These are phyloP conservation scores for Detonula confervacea DNA, from an alignment of 352 stramenopile species.

Conservation along the genomic window DNA sequence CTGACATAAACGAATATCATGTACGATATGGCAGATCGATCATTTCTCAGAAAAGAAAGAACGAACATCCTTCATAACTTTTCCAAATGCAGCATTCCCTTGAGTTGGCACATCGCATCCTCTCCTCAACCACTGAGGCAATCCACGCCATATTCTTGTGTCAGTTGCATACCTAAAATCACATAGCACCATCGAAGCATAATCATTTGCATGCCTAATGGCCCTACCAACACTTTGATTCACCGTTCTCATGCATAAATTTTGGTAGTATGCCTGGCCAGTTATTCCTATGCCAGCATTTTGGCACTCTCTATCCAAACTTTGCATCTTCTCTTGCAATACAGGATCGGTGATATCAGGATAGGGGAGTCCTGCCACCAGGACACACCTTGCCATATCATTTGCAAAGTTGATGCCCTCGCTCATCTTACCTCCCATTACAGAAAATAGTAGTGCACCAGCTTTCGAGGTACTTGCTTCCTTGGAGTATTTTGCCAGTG, in stretches of 20 bases:
- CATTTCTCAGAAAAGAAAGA: constrained; percentile 41
- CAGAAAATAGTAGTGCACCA: constrained; percentile 89
- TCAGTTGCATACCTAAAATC: constrained; percentile 92
- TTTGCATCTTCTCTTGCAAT: constrained; percentile 97
- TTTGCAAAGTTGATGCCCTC: constrained; percentile 99
- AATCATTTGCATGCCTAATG: constrained; percentile 98
- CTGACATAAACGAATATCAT: too few relatives aligned
- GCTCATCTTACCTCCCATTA: constrained; percentile 99
- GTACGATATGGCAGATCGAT: too few relatives aligned
- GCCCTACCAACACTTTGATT: constrained; percentile 99
- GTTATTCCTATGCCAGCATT: constrained; percentile 56
- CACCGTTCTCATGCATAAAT: constrained; percentile 98
- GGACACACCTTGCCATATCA: constrained; percentile 94
- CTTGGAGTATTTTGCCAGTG: constrained; percentile 89
- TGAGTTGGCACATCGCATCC: constrained; percentile 15
- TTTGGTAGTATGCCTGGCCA: constrained; percentile 95
- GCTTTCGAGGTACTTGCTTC: constrained; percentile 36
- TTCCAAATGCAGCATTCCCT: constrained; percentile 33
- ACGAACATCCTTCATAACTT: constrained; percentile 34
- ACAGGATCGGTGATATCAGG: constrained; percentile 95
- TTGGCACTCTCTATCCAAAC: constrained; percentile 70
- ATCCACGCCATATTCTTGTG: constrained; percentile 59
- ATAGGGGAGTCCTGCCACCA: constrained; percentile 98
- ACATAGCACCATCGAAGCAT: constrained; percentile 94
- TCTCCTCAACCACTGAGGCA: constrained; percentile 75